Conservation (phyloP, 164 flowering plant genomes). For the Warburgia ugandensis region DNA sequence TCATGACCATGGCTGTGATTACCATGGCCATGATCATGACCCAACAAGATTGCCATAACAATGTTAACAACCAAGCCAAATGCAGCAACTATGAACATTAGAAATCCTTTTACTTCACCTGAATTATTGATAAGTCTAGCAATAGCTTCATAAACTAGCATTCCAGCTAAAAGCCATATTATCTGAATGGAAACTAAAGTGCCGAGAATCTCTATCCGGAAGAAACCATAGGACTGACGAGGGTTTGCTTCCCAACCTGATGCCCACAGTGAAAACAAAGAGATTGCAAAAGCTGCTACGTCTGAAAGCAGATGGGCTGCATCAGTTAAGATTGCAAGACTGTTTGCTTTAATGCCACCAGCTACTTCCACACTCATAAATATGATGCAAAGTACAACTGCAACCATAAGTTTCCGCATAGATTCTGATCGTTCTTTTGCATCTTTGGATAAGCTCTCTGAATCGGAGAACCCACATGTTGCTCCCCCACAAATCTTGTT, state of each 20-base stretch:
- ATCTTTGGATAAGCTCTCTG: constrained; percentile 41
- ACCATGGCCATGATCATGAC: constrained; percentile 58
- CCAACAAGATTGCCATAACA: constrained; percentile 66
- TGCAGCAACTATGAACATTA: constrained; percentile 75
- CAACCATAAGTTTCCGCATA: constrained; percentile 58
- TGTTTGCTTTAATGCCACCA: constrained; percentile 86
- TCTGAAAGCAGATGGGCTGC: constrained; percentile 87
- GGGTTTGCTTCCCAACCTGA: constrained; percentile 95
- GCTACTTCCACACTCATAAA: constrained; percentile 77
- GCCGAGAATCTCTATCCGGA: constrained; percentile 83
- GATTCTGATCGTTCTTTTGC: constrained; percentile 64
- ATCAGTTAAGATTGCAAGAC: constrained; percentile 83
- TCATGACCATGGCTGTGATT: no score
- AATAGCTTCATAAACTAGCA: constrained; percentile 82
- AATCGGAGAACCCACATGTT: constrained; percentile 72
- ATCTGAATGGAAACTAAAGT: constrained; percentile 83
- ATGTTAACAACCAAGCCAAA: constrained; percentile 76
- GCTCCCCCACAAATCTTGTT: constrained; percentile 55
- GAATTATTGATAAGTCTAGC: constrained; percentile 44
- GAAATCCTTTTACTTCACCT: constrained; percentile 66
- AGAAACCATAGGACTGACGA: constrained; percentile 80
- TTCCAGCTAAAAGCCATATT: constrained; percentile 70
- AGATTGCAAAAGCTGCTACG: constrained; percentile 90
- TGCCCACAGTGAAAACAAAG: constrained; percentile 84
- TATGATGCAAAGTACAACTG: constrained; percentile 56